Evolutionary conservation across 345 rosid genomes (phyloP), one percentile per base, ranked within the genome.

Genomic region (Camelina laxa): DNA sequence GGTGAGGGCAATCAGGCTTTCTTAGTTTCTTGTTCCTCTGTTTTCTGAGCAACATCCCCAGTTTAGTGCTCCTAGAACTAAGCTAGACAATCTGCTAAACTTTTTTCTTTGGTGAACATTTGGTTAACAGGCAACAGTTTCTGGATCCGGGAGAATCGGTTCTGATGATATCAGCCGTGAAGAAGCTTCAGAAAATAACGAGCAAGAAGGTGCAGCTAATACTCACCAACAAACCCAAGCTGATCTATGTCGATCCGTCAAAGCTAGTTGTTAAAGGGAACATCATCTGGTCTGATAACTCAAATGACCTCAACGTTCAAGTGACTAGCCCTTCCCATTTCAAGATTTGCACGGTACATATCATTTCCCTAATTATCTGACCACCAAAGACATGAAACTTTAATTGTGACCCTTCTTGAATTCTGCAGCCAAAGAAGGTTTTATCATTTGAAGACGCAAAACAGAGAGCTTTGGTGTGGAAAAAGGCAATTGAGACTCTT

Each of bases 151-250:
- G 97, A 56, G 97, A 93, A 81, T 91, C 96, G 6, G 89, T 93
- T 80, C 81, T 91, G 21, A 91, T 93, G 98, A 93, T 93, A 77
- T 88, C 98, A 41, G 86, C 87, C 67, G 93, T 93, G 79, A 93
- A 91, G 84, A 91, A 88, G 81, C 69, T 93, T 45, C 91, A 86
- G 82, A 93, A 91, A 79, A 53, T 93, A 75, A 82, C 98, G 3
- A 93, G 87, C 89, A 91, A 93, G 82, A 93, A 93, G 78, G 97
- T 93, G 81, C 98, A 93, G 83, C 93, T 93, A 49, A 90, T 92
- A 75, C 98, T 92, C 47, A 92, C 96, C 61, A 87, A 88, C 86
- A 90, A 90, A 70, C 98, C 98, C 11, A 93, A 91, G 79, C 78
- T 93, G 72, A 88, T 93, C 41, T 91, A 91, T 22, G 93, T 91